phyloP scores from a whole-genome alignment of 495 filamentous ascomycete species.

The Penicillium chermesinum region DNA sequence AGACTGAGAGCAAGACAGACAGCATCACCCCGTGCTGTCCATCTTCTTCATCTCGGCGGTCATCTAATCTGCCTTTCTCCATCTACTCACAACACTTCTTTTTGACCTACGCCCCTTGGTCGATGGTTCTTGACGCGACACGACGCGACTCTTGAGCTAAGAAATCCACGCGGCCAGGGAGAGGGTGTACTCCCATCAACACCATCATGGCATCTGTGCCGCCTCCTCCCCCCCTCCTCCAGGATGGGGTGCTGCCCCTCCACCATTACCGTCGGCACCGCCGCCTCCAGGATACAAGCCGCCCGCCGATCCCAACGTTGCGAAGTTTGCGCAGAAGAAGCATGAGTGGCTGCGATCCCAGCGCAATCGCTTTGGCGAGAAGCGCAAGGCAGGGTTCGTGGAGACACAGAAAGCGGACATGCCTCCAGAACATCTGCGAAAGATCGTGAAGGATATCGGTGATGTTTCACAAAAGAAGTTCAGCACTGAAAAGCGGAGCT shows the following conservation, averaged over 20 bases:
- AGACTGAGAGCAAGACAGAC: slow-evolving; percentile 43
- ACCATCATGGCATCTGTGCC: slow-evolving; percentile 71
- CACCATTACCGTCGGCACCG: slow-evolving; percentile 69
- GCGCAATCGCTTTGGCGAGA: slow-evolving; percentile 92
- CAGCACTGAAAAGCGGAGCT: slow-evolving; percentile 96
- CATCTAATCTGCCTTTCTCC: slow-evolving; percentile 1
- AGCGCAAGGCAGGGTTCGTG: slow-evolving; percentile 91
- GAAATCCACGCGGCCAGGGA: slow-evolving; percentile 27
- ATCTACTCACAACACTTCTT: not conserved
- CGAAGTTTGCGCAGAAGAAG: slow-evolving; percentile 97
- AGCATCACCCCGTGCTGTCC: slow-evolving; percentile 12
- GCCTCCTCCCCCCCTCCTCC: slow-evolving; percentile 78
- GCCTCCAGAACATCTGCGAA: slow-evolving; percentile 96
- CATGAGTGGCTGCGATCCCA: slow-evolving; percentile 96
- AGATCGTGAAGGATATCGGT: slow-evolving; percentile 97
- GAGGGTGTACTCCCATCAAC: slow-evolving; percentile 27
- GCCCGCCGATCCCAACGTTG: slow-evolving; percentile 76
- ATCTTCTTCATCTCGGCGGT: slow-evolving; percentile 20
- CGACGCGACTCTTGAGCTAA: slow-evolving; percentile 35
- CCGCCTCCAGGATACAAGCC: slow-evolving; percentile 88
- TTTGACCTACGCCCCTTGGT: slow-evolving; percentile 2
- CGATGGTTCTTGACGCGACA: slow-evolving; percentile 33
- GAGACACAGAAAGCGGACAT: slow-evolving; percentile 99
- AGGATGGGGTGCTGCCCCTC: slow-evolving; percentile 67
- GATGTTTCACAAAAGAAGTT: slow-evolving; percentile 99